phyloP scores from a whole-genome alignment of 2,329 filamentous ascomycete genomes.

The Pseudogymnoascus sp. region DNA sequence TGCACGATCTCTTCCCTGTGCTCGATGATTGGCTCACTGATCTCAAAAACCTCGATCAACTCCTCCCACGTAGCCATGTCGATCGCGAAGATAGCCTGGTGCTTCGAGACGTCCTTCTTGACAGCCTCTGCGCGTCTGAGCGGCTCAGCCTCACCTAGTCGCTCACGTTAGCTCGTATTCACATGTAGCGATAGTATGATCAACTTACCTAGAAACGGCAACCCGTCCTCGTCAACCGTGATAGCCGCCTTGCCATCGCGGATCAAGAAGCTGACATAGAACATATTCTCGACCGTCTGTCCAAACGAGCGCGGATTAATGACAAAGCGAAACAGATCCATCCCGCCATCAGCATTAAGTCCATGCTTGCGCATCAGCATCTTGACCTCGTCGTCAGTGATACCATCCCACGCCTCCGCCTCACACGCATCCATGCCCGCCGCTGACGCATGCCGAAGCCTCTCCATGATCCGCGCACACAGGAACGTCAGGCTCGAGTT shows the following conservation, averaged over 20 bases:
- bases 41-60: conserved; percentile 66
- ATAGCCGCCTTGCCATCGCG: conserved; percentile 74
- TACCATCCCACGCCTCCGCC: conserved; percentile 37
- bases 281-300: conserved; percentile 93
- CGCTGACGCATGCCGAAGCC: conserved; percentile 44
- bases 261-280: conserved; percentile 92
- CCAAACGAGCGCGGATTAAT: conserved; percentile 86
- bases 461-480: conserved; percentile 64
- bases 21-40: conserved; percentile 75
- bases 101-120: conserved; percentile 51
- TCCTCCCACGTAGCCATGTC: conserved; percentile 79
- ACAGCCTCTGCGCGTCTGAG: conserved; percentile 23
- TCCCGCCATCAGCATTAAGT: conserved; percentile 59
- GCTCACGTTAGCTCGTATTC: conserved; percentile 36
- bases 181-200: too few species aligned
- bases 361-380: conserved; percentile 56
- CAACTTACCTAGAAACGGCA: conserved; percentile 72
- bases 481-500: conserved; percentile 72
- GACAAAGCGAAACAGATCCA: conserved; percentile 77
- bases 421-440: conserved; percentile 40
- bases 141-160: conserved; percentile 19
- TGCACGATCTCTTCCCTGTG: conserved; percentile 54
- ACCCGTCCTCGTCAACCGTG: conserved; percentile 59
- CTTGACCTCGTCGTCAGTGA: conserved; percentile 37
- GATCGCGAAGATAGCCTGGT: conserved; percentile 82